Base-by-base conservation (phyloP, 805 yeast genomes). In the Ogataea siamensis region DNA sequence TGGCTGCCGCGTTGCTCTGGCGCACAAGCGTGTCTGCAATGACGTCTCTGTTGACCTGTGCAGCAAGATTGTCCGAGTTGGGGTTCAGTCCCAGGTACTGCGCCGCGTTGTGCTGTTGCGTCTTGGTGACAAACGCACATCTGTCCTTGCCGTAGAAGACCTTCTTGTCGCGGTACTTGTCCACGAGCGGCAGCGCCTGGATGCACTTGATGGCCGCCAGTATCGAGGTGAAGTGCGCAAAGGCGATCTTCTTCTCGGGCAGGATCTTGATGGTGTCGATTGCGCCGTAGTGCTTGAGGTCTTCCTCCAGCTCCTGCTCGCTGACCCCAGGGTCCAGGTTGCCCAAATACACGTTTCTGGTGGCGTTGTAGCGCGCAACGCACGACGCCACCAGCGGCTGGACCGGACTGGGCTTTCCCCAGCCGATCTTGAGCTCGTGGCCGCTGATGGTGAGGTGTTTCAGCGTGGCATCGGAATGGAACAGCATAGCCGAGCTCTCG, bases 1-100 rank as follows among this genome's bases (percentile, higher is more conserved):
- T 91, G n/a, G 96, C 96, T 5, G 98, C 96, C 1, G 97, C 96
- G 25, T 95, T 94, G 11, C 95, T 80, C 64, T 93, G 97, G 62
- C 87, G 95, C 25, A 91, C 85, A 39, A 89, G 70, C 6, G 91
- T 86, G 28, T 79, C 75, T 0, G 89, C 81, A 47, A 76, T 76
- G 46, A 74, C 66, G 52, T 76, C 82, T 33, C 79, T 63, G 51
- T 76, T 81, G 24, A 62, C 64, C 28, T 55, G 56, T 41, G 87
- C 82, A 18, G 83, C 78, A 40, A 84, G 67, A 54, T 83, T 86
- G 54, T 85, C 95, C 73, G 82, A 76, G 19, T 94, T 93, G 13
- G 96, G 95, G 29, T 93, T 87, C 44, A 88, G 70, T 1, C 97
- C 96, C 39, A 91, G 66, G 58, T 87, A 91, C 60, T 89, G 95